phyloP scores from a whole-genome alignment of 2,329 filamentous ascomycete species.

The Lizonia empirigonia region DNA sequence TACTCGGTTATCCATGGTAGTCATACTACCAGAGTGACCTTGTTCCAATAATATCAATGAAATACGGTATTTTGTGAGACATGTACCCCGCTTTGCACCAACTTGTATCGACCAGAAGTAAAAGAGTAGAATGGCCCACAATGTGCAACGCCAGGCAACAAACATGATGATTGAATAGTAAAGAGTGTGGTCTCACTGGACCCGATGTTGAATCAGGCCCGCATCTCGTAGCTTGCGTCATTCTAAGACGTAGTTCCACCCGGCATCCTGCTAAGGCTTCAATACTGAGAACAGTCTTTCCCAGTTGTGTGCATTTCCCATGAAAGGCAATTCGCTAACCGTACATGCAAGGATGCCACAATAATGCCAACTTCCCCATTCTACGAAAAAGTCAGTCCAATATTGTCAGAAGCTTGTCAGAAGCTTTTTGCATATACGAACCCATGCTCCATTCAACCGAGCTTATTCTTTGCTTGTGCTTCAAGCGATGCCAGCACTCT shows the following conservation, averaged over 20 bases:
- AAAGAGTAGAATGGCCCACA: not conserved
- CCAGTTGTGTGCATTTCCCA: not conserved
- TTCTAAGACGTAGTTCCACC: slow-evolving; percentile 17
- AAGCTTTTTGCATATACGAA: slow-evolving; percentile 7
- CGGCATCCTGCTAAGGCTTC: not conserved
- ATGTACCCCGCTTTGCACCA: not conserved
- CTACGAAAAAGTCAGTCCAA: slow-evolving; percentile 1
- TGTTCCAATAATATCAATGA: too few species aligned
- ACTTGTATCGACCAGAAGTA: not conserved
- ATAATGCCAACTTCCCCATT: slow-evolving; percentile 4
- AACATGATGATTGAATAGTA: not conserved
- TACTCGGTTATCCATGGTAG: too few species aligned
- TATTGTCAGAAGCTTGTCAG: not conserved
- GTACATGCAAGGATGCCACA: not conserved
- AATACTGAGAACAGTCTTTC: not conserved
- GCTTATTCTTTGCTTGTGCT: slow-evolving; percentile 7
- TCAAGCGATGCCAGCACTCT: slow-evolving; percentile 10
- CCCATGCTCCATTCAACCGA: slow-evolving; percentile 4
- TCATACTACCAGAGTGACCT: too few species aligned
- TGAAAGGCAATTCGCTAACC: not conserved
- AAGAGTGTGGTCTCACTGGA: not conserved
- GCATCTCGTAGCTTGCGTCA: not conserved
- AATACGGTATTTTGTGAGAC: not conserved
- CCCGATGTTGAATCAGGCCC: not conserved
- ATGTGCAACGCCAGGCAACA: not conserved